Base-by-base conservation (phyloP, 495 filamentous ascomycete genomes). In the Penicillium subrubescens region DNA sequence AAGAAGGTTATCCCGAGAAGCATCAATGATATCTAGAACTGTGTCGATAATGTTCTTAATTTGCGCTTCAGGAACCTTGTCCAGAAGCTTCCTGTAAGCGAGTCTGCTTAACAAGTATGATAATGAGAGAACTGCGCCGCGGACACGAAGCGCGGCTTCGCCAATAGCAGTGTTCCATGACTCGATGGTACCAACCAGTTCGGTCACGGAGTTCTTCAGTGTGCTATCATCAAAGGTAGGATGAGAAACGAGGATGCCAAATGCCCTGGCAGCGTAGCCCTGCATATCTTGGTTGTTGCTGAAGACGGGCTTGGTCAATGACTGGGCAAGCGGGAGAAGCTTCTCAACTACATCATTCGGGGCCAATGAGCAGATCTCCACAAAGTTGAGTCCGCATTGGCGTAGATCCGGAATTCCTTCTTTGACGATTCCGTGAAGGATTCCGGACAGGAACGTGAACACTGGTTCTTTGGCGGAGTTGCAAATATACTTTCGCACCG, bases 171-270 rank as follows among this genome's bases (percentile, higher is more conserved):
- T 74, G 11, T 79, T 76, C 87, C 89, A 90, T 12, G 67, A 64
- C 33, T 74, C 60, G 2, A 82, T 71, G 17, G 75, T 80, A 31
- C 67, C 63, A 19, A 78, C 68, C 33, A 88, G 73, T 11, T 77
- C 69, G 0, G 67, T 43, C 5, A 85, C 65, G 29, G 86, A 77
- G n/a, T 67, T 71, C 8, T 67, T 61, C 17, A 87, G 61, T 5
- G 74, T 59, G 4, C 61, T 61, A 17, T 77, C 69, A 11, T 75
- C 19, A 27, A 81, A 81, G 58, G 79, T 67, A 23, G 83, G 79
- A 67, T 93, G 88, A 2, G 92, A 89, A 3, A 85, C 88, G 2
- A 98, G 76, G 27, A 97, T 87, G 5, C 95, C 95, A 65, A 94
- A 89, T 0, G 88, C 85, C 55, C 87, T 86, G 33, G 92, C 87